These are phyloP conservation scores for Blumeriella jaapii DNA, from an alignment of 2,329 filamentous ascomycete genomes.

Conservation along the genomic window DNA sequence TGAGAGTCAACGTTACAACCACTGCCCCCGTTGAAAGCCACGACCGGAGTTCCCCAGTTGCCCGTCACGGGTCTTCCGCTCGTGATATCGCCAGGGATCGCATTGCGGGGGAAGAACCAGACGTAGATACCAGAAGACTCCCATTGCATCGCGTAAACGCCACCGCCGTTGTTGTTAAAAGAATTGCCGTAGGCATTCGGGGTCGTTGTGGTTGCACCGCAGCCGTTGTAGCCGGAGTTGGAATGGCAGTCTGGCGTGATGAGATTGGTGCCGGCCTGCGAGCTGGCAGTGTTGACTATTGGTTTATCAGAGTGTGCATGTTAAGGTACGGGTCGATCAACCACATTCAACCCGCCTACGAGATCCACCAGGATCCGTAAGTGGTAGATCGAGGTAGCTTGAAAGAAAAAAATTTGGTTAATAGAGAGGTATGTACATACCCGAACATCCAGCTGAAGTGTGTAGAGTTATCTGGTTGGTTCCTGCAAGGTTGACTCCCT, in stretches of 20 bases:
- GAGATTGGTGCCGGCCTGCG: constrained; percentile 31
- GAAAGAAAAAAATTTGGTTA: no score
- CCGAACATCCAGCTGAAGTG: constrained; percentile 38
- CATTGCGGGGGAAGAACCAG: constrained; percentile 62
- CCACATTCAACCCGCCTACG: no score
- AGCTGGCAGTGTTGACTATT: constrained; percentile 30
- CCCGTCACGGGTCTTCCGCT: constrained; percentile 45
- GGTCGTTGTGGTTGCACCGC: constrained; percentile 28
- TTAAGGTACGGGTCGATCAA: no score
- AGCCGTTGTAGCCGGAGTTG: constrained; percentile 33
- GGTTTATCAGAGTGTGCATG: no score
- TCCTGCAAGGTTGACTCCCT: constrained; percentile 53
- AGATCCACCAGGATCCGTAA: no score
- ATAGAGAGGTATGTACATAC: no score
- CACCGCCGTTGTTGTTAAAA: constrained; percentile 57
- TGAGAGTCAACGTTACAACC: constrained; percentile 53
- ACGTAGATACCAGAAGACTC: constrained; percentile 54
- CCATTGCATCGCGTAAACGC: constrained; percentile 64
- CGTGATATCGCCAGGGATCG: constrained; percentile 54
- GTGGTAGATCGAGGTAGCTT: no score
- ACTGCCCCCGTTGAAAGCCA: constrained; percentile 50
- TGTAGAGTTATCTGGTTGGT: constrained; percentile 52
- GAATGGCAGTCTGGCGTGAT: constrained; percentile 34
- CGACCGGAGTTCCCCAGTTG: constrained; percentile 57
- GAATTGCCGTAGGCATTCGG: constrained; percentile 45